phyloP scores from a whole-genome alignment of 2,329 filamentous ascomycete genomes.

The Samsoniella hepiali region DNA sequence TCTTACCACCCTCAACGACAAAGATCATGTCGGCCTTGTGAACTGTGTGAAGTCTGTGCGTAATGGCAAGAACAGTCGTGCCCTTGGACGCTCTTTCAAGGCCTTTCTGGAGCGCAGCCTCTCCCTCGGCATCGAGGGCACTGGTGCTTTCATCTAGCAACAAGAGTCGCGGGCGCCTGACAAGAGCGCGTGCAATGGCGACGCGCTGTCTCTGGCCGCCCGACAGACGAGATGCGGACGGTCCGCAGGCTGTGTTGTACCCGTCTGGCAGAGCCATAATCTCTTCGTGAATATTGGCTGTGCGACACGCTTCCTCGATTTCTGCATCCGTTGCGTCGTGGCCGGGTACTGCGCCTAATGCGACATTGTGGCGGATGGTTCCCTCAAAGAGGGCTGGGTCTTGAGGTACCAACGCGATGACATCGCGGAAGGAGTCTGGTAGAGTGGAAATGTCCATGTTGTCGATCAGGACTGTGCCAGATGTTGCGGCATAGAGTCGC shows the following conservation, averaged over 20 bases:
- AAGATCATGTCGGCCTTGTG: constrained; percentile 46
- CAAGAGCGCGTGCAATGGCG: constrained; percentile 66
- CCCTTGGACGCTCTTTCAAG: constrained; percentile 49
- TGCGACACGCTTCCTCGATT: constrained; percentile 57
- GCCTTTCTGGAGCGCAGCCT: constrained; percentile 58
- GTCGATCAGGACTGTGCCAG: constrained; percentile 51
- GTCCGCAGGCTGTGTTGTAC: constrained; percentile 59
- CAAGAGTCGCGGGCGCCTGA: constrained; percentile 62
- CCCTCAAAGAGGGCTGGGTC: constrained; percentile 50
- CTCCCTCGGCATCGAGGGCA: constrained; percentile 63
- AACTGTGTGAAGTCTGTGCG: constrained; percentile 47
- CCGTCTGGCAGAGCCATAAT: constrained; percentile 56
- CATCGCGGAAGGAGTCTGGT: constrained; percentile 37
- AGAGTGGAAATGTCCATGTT: constrained; percentile 29
- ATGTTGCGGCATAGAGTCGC: constrained; percentile 50
- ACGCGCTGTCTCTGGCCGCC: constrained; percentile 71
- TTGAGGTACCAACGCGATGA: constrained; percentile 49
- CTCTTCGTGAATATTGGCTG: constrained; percentile 64
- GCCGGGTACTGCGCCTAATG: constrained; percentile 47
- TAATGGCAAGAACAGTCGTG: constrained; percentile 48
- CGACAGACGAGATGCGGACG: constrained; percentile 64
- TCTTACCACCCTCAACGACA: constrained; percentile 25
- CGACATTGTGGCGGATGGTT: constrained; percentile 47
- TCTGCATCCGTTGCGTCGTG: constrained; percentile 51
- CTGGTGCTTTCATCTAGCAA: constrained; percentile 75